phyloP scores from a whole-genome alignment of 257 asterid species.

The Leptodermis oblonga region DNA sequence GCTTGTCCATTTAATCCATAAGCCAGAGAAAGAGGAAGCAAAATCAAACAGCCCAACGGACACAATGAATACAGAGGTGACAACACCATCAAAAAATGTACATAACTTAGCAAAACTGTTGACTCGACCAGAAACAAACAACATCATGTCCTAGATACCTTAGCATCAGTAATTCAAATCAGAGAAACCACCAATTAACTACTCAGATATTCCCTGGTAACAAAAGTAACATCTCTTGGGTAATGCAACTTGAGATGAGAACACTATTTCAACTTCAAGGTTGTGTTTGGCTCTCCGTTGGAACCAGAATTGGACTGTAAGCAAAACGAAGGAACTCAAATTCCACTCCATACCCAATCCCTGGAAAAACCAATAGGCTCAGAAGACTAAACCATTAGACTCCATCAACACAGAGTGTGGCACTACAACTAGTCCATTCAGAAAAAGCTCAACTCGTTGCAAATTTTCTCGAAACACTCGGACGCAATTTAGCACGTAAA shows the following conservation, averaged over 20 bases:
- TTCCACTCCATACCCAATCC: neutral
- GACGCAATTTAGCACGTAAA: neutral
- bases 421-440: neutral
- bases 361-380: neutral
- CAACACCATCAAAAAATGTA: neutral
- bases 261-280: neutral
- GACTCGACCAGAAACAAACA: neutral
- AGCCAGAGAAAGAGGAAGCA: neutral
- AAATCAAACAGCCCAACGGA: neutral
- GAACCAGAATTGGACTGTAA: neutral
- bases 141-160: neutral
- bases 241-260: neutral
- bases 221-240: neutral
- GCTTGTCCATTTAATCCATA: neutral
- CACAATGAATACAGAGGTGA: neutral
- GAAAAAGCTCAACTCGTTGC: neutral
- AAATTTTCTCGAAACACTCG: neutral
- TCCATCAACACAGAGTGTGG: neutral
- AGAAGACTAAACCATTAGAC: neutral
- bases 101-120: neutral
- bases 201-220: neutral
- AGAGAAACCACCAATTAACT: neutral
- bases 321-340: neutral
- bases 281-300: neutral
- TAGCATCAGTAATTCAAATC: neutral